Evolutionary conservation across 768 basidiomycete species (phyloP).

Genomic region (Psilocybe sp.): DNA sequence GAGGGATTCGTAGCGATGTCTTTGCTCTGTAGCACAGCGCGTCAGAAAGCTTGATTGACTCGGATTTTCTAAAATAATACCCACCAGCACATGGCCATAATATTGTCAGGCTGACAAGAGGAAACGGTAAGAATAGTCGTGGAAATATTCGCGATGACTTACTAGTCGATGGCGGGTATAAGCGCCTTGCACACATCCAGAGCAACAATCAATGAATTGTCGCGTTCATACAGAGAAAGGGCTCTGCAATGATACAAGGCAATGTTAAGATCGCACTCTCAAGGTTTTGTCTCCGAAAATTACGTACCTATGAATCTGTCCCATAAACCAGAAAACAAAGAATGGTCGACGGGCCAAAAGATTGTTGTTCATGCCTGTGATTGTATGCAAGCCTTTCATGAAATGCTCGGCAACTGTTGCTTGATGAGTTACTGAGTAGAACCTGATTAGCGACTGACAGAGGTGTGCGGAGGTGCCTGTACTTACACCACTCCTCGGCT

Average conservation of each 20-base stretch:
- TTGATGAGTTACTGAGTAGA: slow-evolving; percentile 55
- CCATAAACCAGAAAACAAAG: slow-evolving; percentile 76
- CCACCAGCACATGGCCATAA: slow-evolving; percentile 67
- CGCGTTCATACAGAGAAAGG: slow-evolving; percentile 58
- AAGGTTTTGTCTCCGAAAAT: not conserved
- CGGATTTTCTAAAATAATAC: slow-evolving; percentile 9
- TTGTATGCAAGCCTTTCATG: slow-evolving; percentile 54
- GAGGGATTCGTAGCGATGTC: slow-evolving; percentile 42
- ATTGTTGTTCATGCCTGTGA: slow-evolving; percentile 54
- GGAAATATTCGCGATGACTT: slow-evolving; percentile 7
- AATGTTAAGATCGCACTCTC: not conserved
- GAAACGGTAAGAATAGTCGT: slow-evolving; percentile 8
- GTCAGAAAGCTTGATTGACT: slow-evolving; percentile 8
- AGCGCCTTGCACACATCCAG: slow-evolving; percentile 62
- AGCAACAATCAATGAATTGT: slow-evolving; percentile 54
- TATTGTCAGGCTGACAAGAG: slow-evolving; percentile 39
- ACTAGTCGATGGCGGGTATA: slow-evolving; percentile 61
- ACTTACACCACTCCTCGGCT: slow-evolving; percentile 67
- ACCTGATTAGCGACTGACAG: slow-evolving; percentile 1
- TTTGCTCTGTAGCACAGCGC: slow-evolving; percentile 40
- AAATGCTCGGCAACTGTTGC: slow-evolving; percentile 55
- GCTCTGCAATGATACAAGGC: slow-evolving; percentile 32
- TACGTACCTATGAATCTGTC: slow-evolving; percentile 56
- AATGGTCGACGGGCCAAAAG: slow-evolving; percentile 58
- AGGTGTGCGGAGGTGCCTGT: slow-evolving; percentile 3